These are phyloP conservation scores for Leccinum solheimii DNA, from an alignment of 1,284 basidiomycete species.

Conservation along the genomic window DNA sequence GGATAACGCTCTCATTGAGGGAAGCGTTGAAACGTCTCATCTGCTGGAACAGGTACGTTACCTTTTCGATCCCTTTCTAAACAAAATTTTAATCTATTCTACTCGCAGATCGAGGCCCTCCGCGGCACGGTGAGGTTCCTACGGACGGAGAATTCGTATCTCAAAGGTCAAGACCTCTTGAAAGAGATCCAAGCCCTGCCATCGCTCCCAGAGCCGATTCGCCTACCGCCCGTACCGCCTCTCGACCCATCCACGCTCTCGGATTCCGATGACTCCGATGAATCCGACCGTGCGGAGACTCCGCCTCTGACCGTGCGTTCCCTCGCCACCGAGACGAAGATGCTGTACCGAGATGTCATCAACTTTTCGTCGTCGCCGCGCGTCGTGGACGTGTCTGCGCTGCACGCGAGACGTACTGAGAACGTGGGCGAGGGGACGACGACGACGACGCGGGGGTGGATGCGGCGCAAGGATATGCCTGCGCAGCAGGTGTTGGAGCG, in stretches of 20 bases:
- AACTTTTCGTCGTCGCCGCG: conserved; percentile 75
- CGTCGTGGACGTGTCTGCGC: conserved; percentile 77
- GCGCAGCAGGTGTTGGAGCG: conserved; percentile 78
- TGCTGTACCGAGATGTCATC: conserved; percentile 81
- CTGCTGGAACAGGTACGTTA: conserved; percentile 74
- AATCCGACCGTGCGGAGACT: conserved; percentile 38
- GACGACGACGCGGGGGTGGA: conserved; percentile 53
- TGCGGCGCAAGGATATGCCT: conserved; percentile 73
- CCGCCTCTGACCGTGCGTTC: conserved; percentile 55
- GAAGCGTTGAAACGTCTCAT: conserved; percentile 81
- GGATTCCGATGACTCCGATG: conserved; percentile 62
- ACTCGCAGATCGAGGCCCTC: conserved; percentile 81
- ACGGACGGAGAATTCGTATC: conserved; percentile 87
- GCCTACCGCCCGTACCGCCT: conserved; percentile 55
- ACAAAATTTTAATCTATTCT: conserved; percentile 6
- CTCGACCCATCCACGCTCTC: conserved; percentile 61
- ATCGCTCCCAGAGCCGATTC: conserved; percentile 51
- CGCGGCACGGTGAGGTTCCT: conserved; percentile 88
- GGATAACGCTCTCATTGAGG: conserved; percentile 68
- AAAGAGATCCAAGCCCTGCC: conserved; percentile 78
- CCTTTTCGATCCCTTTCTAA: neutral
- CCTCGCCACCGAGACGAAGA: conserved; percentile 76
- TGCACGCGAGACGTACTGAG: conserved; percentile 47
- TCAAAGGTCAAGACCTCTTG: conserved; percentile 88
- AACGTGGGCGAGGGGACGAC: neutral